Evolutionary conservation across 2,329 filamentous ascomycete genomes (phyloP).

Genomic region (Aspergillus ruber): DNA sequence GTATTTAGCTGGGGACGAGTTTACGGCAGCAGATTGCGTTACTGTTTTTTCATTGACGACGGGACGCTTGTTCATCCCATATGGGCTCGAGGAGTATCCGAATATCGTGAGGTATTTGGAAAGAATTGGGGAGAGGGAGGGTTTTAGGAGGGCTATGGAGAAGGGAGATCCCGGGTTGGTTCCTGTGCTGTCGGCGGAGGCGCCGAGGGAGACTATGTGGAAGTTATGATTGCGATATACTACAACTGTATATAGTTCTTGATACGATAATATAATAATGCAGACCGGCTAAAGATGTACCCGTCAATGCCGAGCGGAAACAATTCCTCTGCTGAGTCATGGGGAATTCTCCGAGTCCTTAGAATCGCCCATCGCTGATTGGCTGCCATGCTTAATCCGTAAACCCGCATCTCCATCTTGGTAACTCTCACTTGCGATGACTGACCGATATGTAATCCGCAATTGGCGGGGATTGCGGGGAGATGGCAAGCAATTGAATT

Average conservation of each 20-base stretch:
- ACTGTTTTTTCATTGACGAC: slow-evolving; percentile 56
- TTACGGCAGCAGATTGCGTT: slow-evolving; percentile 64
- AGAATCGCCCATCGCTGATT: neutral
- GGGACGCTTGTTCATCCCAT: slow-evolving; percentile 48
- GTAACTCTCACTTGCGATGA: neutral
- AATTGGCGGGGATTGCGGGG: neutral
- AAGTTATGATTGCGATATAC: too few relatives aligned
- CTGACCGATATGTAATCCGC: neutral
- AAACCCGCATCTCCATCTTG: neutral
- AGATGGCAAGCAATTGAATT: too few relatives aligned
- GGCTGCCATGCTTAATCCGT: neutral
- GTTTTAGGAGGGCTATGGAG: slow-evolving; percentile 43
- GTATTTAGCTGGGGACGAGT: slow-evolving; percentile 56
- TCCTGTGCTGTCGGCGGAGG: slow-evolving; percentile 5
- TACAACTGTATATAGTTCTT: slow-evolving; percentile 6
- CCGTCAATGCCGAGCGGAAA: neutral
- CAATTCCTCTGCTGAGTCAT: neutral
- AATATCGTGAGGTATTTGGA: slow-evolving; percentile 44
- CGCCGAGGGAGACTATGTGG: too few relatives aligned
- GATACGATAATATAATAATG: neutral
- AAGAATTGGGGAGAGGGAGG: slow-evolving; percentile 40
- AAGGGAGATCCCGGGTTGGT: slow-evolving; percentile 47
- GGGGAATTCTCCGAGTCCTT: neutral
- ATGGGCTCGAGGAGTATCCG: slow-evolving; percentile 36
- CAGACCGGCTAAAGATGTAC: neutral